phyloP scores from a whole-genome alignment of 768 basidiomycete genomes.

The Ramaria rubella region DNA sequence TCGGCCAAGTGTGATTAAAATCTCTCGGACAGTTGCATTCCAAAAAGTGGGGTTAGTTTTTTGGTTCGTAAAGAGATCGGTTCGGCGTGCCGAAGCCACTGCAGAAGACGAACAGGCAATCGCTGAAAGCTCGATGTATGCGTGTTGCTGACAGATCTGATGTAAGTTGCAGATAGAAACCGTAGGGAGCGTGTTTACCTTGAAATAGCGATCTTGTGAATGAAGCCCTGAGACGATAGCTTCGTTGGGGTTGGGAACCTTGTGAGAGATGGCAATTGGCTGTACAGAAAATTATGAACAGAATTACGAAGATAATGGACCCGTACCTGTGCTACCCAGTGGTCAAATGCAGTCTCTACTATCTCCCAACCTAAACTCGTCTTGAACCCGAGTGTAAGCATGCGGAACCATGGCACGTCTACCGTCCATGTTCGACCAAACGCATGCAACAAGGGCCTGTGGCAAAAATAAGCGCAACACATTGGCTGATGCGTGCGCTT shows the following conservation, averaged over 20 bases:
- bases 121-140: constrained; percentile 54
- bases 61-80: constrained; percentile 60
- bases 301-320: background rate
- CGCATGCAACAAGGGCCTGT: background rate
- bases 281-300: constrained; percentile 18
- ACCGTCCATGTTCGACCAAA: background rate
- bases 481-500: background rate
- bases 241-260: constrained; percentile 45
- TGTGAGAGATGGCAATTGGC: constrained; percentile 41
- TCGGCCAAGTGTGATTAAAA: constrained; percentile 52
- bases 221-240: constrained; percentile 60
- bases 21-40: constrained; percentile 51
- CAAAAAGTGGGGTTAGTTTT: constrained; percentile 60
- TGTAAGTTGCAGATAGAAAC: background rate
- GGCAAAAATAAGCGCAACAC: background rate
- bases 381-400: constrained; percentile 44
- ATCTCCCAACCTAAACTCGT: constrained; percentile 60
- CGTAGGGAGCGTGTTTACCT: background rate
- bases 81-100: constrained; percentile 38
- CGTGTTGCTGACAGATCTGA: constrained; percentile 42
- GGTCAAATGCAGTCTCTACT: constrained; percentile 53
- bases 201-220: constrained; percentile 41
- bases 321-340: constrained; percentile 49
- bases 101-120: constrained; percentile 41
- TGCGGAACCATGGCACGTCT: constrained; percentile 34